Base-by-base conservation (phyloP, 352 stramenopile genomes). In the Globisporangium lucens region DNA sequence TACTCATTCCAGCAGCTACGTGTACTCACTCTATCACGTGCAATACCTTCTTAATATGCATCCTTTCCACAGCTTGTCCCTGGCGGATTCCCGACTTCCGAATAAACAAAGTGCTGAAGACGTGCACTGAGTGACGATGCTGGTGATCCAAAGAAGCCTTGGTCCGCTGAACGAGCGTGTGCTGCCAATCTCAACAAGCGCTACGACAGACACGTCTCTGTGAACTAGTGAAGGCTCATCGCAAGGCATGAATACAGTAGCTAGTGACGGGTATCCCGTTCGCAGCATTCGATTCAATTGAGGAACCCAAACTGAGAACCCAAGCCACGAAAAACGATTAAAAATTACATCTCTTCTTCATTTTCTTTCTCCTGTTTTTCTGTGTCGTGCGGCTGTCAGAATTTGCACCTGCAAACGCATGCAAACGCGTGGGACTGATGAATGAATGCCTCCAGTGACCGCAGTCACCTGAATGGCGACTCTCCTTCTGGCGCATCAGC, bases 41-140 rank as follows among this genome's bases (percentile, higher is more conserved):
- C 46, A 15, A 24, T 8, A 15, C 6, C 24, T 41, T 51, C 24
- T 53, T 13, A 20, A 20, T 46, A 10, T 60, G 27, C 27, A 12
- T 30, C 1, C n/a, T 47, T 43, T 46, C 36, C 66, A 3, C 63
- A 95, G 87, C 82, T 95, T 36, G 84, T 95, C n/a, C 87, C 87
- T 33, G 87, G 87, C 55, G 87, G 85, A 57, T 89, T 89, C 63
- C 87, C 83, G 22, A 79, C 74, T 0, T 70, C 68, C 38, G 65
- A 73, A 22, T 80, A 82, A 43, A 20, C 59, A 29, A 33, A 33
- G 1, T 43, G 35, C 15, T n/a, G 20, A 35, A 47, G 36, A 29
- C 12, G 15, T 24, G 15, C 24, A 29, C 41, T 2, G 41, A n/a
- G 15, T n/a, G 41, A 15, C 36, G 36, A 43, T 15, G 36, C 36